A percentile compares a stretch with the other conserved stretches of the same genome.
Evolutionary conservation across 306 rosid species (phyloP).

Genomic region (Oxytropis ochrocephala): DNA sequence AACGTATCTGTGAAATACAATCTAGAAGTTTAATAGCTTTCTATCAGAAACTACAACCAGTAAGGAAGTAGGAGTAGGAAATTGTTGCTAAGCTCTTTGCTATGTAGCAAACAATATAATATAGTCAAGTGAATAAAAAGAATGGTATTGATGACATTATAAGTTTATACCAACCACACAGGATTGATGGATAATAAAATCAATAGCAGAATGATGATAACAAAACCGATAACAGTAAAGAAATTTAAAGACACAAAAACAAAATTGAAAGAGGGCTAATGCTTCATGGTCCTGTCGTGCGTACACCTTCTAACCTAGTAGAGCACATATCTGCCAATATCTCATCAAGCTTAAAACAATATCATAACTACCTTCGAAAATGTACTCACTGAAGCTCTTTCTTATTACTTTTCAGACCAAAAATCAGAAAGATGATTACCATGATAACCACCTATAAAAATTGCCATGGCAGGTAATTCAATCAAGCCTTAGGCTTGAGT

Average conservation of each 20-base stretch:
- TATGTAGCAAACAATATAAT: neutral
- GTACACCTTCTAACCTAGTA: constrained; percentile 25
- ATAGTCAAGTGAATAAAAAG: neutral
- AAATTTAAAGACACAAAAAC: neutral
- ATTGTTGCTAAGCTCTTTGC: neutral
- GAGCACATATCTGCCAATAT: constrained; percentile 22
- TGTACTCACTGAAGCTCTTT: constrained; percentile 34
- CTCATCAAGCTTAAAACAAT: constrained; percentile 14
- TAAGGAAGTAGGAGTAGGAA: neutral
- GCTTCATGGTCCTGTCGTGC: constrained; percentile 27
- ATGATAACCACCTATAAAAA: constrained; percentile 25
- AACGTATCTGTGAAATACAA: neutral
- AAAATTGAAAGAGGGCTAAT: constrained; percentile 15
- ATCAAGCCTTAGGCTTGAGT: constrained; percentile 67
- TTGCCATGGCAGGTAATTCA: constrained; percentile 12
- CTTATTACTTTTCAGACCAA: constrained; percentile 19
- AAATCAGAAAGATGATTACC: constrained; percentile 24
- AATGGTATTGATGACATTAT: constrained; percentile 17
- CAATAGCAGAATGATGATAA: neutral
- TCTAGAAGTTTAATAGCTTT: neutral
- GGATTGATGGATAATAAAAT: constrained; percentile 20
- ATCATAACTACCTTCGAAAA: constrained; percentile 10
- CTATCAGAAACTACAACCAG: neutral
- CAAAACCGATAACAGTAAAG: neutral
- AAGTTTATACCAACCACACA: constrained; percentile 20